phyloP scores from a whole-genome alignment of 176 grass and related monocot genomes.

The Zea mays region DNA sequence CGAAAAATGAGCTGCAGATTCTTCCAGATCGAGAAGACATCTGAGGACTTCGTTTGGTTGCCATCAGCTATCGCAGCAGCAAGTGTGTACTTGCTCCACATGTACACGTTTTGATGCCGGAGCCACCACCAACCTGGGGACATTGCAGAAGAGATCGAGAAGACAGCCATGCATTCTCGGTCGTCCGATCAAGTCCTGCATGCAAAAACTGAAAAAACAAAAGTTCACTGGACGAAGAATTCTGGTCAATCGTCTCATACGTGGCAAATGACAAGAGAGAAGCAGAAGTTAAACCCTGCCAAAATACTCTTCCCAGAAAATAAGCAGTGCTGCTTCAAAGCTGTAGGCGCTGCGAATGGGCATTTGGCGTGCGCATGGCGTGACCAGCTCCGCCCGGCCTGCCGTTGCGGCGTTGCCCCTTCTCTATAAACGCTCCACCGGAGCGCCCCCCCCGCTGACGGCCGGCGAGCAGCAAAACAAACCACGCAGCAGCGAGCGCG shows the following conservation, averaged over 20 bases:
- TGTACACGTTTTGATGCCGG: neutral
- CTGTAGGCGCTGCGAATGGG: neutral
- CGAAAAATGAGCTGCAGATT: neutral
- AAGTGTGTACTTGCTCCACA: too few relatives aligned
- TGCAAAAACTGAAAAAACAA: neutral
- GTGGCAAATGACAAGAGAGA: neutral
- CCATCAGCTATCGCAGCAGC: neutral
- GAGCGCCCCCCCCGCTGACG: neutral
- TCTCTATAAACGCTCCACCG: neutral
- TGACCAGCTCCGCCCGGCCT: neutral
- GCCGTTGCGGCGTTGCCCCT: neutral
- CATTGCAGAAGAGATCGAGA: neutral
- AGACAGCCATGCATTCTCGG: neutral
- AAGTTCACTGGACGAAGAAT: neutral
- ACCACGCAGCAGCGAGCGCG: neutral
- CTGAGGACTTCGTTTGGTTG: neutral
- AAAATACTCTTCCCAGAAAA: neutral
- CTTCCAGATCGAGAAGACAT: neutral
- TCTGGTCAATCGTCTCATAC: neutral
- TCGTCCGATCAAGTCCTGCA: neutral
- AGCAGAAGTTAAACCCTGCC: neutral
- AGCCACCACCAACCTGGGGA: neutral
- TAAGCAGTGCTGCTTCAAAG: neutral
- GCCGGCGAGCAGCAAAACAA: neutral
- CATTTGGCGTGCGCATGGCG: neutral